These are phyloP conservation scores for Paraleonurus japonicus DNA, from an alignment of 257 asterid genomes.

Conservation along the genomic window DNA sequence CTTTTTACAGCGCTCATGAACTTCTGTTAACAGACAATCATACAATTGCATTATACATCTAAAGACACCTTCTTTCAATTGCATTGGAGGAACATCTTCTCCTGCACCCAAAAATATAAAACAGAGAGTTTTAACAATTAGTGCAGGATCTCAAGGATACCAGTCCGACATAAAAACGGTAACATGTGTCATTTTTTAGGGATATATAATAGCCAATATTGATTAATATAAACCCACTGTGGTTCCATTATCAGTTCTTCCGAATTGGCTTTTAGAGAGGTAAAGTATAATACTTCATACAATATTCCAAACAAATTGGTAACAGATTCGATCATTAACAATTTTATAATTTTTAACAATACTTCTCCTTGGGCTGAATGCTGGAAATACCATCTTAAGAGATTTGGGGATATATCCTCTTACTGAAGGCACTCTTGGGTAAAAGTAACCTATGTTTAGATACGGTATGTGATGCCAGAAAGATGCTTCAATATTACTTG, in stretches of 20 bases:
- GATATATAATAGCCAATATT: background rate
- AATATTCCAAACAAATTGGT: background rate
- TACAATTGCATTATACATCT: conserved; percentile 93
- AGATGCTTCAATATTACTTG: background rate
- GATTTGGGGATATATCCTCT: conserved; percentile 4
- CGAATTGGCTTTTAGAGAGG: conserved; percentile 3
- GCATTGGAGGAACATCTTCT: conserved; percentile 98
- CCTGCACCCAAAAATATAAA: conserved; percentile 41
- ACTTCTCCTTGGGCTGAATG: conserved; percentile 1
- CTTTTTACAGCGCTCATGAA: conserved; percentile 97
- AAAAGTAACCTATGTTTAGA: background rate
- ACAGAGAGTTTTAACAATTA: background rate
- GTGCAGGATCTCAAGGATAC: conserved; percentile 11
- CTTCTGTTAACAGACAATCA: conserved; percentile 98
- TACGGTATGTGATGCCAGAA: background rate
- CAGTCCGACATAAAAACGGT: background rate
- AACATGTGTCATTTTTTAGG: background rate
- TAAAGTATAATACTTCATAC: background rate
- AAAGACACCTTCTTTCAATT: conserved; percentile 94
- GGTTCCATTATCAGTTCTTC: conserved; percentile 1
- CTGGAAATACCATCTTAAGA: background rate
- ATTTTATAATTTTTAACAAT: background rate
- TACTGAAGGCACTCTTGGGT: background rate
- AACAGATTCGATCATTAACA: background rate
- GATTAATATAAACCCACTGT: background rate